These are phyloP conservation scores for Kondoa malvinella DNA, from an alignment of 768 basidiomycete species.

Conservation along the genomic window DNA sequence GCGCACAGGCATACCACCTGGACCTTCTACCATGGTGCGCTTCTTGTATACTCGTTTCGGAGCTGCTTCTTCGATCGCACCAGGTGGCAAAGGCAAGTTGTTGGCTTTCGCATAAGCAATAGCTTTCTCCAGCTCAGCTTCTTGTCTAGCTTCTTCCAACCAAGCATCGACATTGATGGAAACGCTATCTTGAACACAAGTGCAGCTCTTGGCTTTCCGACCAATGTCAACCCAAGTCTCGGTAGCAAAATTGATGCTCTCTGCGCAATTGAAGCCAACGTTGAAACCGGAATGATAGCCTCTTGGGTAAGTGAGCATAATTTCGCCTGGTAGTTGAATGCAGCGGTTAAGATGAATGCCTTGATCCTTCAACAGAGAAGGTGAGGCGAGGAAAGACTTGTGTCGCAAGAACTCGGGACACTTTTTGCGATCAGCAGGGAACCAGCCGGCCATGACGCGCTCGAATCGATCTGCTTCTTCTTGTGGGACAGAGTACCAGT, in stretches of 20 bases:
- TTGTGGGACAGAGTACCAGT: constrained; percentile 94
- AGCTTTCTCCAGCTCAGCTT: constrained; percentile 30
- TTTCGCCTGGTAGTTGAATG: constrained; percentile 86
- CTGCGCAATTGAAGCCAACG: constrained; percentile 86
- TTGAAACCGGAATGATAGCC: constrained; percentile 98
- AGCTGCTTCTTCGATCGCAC: background rate
- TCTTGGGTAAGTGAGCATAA: constrained; percentile 82
- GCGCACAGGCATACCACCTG: background rate
- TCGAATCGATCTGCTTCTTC: constrained; percentile 66
- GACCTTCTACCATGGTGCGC: constrained; percentile 13
- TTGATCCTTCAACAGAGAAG: constrained; percentile 57
- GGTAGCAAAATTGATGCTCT: constrained; percentile 90
- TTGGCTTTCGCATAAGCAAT: constrained; percentile 23
- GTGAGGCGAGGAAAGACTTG: constrained; percentile 87
- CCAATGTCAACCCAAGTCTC: constrained; percentile 88
- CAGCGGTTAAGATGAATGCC: constrained; percentile 66
- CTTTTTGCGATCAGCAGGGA: constrained; percentile 63
- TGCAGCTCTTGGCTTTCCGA: constrained; percentile 43
- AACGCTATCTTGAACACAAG: constrained; percentile 47
- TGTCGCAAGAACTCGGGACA: constrained; percentile 92
- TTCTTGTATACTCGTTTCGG: constrained; percentile 28
- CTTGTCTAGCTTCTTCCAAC: constrained; percentile 48
- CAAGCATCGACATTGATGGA: constrained; percentile 83
- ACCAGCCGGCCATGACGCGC: constrained; percentile 61
- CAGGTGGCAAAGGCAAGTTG: background rate